These are phyloP conservation scores for Iris pallida DNA, from an alignment of 116 monocot genomes.

Conservation along the genomic window DNA sequence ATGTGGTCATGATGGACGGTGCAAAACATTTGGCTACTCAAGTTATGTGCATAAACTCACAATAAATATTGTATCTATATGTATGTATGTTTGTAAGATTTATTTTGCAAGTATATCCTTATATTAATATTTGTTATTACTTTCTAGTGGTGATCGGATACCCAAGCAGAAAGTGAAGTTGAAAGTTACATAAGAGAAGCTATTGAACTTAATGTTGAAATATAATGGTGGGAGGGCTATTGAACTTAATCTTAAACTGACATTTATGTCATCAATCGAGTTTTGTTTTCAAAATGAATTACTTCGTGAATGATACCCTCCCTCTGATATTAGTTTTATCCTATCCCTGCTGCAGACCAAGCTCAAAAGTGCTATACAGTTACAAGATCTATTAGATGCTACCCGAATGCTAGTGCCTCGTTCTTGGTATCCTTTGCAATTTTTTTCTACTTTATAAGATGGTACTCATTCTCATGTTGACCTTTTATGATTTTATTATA, in stretches of 20 bases:
- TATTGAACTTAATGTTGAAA: constrained; percentile 95
- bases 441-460: no score
- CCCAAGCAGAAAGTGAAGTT: constrained; percentile 99
- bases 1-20: no score
- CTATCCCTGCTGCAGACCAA: constrained; percentile 63
- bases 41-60: no score
- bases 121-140: constrained; percentile 13
- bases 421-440: constrained; percentile 41
- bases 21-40: no score
- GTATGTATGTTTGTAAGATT: no score
- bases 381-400: constrained; percentile 98
- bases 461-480: no score
- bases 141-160: constrained; percentile 91
- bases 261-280: no score
- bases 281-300: no score
- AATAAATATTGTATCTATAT: background rate
- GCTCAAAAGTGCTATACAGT: constrained; percentile 98
- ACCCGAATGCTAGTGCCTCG: constrained; percentile 91
- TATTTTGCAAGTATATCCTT: background rate
- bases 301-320: no score
- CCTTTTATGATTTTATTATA: no score
- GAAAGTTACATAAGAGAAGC: constrained; percentile 95
- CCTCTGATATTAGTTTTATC: background rate
- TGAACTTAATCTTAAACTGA: constrained; percentile 36
- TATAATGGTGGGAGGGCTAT: constrained; percentile 90